A percentile compares a stretch with the other conserved stretches of the same genome.
These are phyloP conservation scores for Penicillium sp. DNA, from an alignment of 2,329 filamentous ascomycete species.

Conservation along the genomic window DNA sequence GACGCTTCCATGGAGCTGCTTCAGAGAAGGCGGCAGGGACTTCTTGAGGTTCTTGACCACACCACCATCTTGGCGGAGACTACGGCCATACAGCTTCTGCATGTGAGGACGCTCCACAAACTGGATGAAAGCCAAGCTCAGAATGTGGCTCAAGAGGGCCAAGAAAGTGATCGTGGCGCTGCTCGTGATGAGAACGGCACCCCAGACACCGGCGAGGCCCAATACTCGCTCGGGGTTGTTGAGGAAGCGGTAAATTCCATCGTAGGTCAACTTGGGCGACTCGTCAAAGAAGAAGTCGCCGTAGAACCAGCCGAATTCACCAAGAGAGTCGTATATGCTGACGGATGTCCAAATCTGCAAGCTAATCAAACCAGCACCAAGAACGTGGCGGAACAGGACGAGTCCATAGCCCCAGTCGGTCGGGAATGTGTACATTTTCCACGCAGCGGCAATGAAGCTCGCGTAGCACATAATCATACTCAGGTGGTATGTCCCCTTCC, in stretches of 20 bases:
- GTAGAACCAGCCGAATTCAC: slow-evolving; percentile 99
- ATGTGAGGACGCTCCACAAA: slow-evolving; percentile 96
- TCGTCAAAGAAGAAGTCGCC: slow-evolving; percentile 98
- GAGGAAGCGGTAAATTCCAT: slow-evolving; percentile 94
- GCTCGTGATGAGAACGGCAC: slow-evolving; percentile 88
- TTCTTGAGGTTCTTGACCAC: slow-evolving; percentile 88
- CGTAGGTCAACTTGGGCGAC: slow-evolving; percentile 85
- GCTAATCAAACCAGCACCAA: slow-evolving; percentile 77
- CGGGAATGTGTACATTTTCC: slow-evolving; percentile 94
- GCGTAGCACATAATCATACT: slow-evolving; percentile 88
- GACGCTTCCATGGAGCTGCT: slow-evolving; percentile 80
- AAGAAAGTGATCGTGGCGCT: slow-evolving; percentile 84
- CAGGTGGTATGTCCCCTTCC: slow-evolving; percentile 94
- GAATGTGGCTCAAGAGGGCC: slow-evolving; percentile 79
- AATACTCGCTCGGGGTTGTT: slow-evolving; percentile 97
- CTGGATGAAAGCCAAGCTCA: slow-evolving; percentile 85
- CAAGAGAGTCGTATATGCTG: slow-evolving; percentile 92
- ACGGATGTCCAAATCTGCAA: slow-evolving; percentile 90
- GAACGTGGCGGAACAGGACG: slow-evolving; percentile 80
- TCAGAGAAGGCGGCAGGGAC: slow-evolving; percentile 79
- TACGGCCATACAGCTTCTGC: slow-evolving; percentile 92
- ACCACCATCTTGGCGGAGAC: slow-evolving; percentile 81
- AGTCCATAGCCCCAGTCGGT: slow-evolving; percentile 85
- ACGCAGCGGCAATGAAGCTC: slow-evolving; percentile 85
- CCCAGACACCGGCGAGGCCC: slow-evolving; percentile 93